These are phyloP conservation scores for Trichodelitschia bisporula DNA, from an alignment of 495 filamentous ascomycete species.

Conservation along the genomic window DNA sequence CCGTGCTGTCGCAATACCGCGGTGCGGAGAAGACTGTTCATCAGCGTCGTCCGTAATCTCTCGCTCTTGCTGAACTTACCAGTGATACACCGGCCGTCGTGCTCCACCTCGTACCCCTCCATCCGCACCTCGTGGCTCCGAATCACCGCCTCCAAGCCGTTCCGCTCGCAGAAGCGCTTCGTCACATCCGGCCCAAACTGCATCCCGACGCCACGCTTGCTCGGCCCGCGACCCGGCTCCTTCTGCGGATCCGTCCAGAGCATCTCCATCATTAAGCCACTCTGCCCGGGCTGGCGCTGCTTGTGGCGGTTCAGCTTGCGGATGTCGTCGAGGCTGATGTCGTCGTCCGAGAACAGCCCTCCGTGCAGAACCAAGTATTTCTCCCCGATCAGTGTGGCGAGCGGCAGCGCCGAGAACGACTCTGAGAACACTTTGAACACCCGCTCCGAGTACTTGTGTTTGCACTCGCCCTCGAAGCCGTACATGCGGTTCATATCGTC, in stretches of 20 bases:
- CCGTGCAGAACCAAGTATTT: slow-evolving; percentile 91
- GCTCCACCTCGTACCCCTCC: slow-evolving; percentile 94
- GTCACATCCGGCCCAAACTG: slow-evolving; percentile 96
- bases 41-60: neutral
- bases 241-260: slow-evolving; percentile 94
- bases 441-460: slow-evolving; percentile 81
- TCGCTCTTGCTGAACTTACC: slow-evolving; percentile 18
- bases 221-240: slow-evolving; percentile 65
- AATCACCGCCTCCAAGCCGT: slow-evolving; percentile 84
- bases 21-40: slow-evolving; percentile 75
- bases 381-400: slow-evolving; percentile 76
- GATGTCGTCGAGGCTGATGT: slow-evolving; percentile 75
- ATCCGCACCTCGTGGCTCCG: slow-evolving; percentile 94
- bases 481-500: slow-evolving; percentile 99
- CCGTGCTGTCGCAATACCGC: slow-evolving; percentile 90
- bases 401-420: slow-evolving; percentile 80
- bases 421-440: slow-evolving; percentile 97
- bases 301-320: slow-evolving; percentile 74
- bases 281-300: slow-evolving; percentile 87
- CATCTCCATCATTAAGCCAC: slow-evolving; percentile 99
- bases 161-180: slow-evolving; percentile 88
- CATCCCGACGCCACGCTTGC: slow-evolving; percentile 88
- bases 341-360: slow-evolving; percentile 94
- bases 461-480: slow-evolving; percentile 95
- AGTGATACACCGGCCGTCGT: slow-evolving; percentile 92